A percentile compares a stretch with the other conserved stretches of the same genome.
Evolutionary conservation across 1,139 yeast genomes (phyloP).

Genomic region (Geotrichum phurueaensis): DNA sequence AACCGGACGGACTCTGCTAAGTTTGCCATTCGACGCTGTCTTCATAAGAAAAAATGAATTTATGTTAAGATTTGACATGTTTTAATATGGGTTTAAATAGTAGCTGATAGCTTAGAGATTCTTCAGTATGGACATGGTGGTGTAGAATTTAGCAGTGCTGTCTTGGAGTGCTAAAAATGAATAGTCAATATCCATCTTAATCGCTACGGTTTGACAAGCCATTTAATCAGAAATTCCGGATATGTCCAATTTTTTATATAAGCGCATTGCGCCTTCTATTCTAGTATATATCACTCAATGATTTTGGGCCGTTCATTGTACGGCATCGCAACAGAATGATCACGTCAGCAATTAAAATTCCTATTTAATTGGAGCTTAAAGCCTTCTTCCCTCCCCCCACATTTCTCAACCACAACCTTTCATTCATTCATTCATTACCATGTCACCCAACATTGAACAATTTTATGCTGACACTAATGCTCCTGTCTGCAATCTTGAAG

Average conservation of each 20-base stretch:
- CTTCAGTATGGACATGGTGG: no score
- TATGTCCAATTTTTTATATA: neutral
- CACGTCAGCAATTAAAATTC: conserved; percentile 4
- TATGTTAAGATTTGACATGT: neutral
- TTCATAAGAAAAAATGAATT: neutral
- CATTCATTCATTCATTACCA: neutral
- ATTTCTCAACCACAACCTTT: neutral
- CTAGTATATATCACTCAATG: neutral
- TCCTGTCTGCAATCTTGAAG: conserved; percentile 36
- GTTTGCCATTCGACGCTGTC: neutral
- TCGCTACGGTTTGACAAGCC: neutral
- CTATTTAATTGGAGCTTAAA: neutral
- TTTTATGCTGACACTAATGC: conserved; percentile 45
- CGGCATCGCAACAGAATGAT: neutral
- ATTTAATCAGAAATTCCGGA: neutral
- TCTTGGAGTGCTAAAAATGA: no score
- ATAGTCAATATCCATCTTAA: neutral
- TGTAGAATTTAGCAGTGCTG: no score
- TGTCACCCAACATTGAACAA: conserved; percentile 6
- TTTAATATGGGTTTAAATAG: neutral
- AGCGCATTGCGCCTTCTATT: neutral
- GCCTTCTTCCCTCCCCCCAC: neutral
- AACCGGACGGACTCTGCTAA: neutral
- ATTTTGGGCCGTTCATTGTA: neutral
- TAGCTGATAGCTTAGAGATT: no score